These are phyloP conservation scores for Solanum commersonii DNA, from an alignment of 257 asterid genomes.

Conservation along the genomic window DNA sequence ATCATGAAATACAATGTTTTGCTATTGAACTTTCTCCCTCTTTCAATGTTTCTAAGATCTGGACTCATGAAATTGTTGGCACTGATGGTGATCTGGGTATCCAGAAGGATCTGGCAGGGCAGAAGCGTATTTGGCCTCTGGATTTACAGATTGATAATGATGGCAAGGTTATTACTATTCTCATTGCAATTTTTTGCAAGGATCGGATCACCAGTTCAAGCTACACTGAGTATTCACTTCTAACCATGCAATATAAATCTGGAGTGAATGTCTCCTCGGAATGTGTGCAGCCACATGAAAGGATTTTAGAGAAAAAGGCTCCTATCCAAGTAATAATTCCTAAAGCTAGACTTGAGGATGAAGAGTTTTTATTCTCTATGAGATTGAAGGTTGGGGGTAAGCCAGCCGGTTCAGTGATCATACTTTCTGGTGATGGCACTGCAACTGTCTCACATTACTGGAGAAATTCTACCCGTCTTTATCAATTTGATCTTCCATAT, in stretches of 20 bases:
- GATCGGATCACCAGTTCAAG: constrained; percentile 82
- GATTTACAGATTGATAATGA: constrained; percentile 65
- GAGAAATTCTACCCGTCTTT: constrained; percentile 75
- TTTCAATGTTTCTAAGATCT: constrained; percentile 44
- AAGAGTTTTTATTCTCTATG: constrained; percentile 81
- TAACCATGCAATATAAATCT: constrained; percentile 86
- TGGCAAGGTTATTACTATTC: constrained; percentile 77
- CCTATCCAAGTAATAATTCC: constrained; percentile 88
- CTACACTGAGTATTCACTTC: constrained; percentile 93
- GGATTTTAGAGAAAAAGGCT: constrained; percentile 71
- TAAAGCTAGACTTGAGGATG: constrained; percentile 90
- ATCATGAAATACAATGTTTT: constrained; percentile 69
- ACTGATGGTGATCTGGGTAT: constrained; percentile 76
- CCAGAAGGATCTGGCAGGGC: constrained; percentile 88
- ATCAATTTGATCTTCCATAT: constrained; percentile 85
- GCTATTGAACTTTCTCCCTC: constrained; percentile 34
- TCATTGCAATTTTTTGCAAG: constrained; percentile 82
- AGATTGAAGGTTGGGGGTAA: constrained; percentile 79
- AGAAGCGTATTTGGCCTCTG: constrained; percentile 89
- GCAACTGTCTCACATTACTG: constrained; percentile 93
- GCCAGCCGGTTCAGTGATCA: constrained; percentile 81
- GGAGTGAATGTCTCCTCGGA: constrained; percentile 43
- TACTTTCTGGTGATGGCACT: constrained; percentile 95
- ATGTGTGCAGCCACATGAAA: constrained; percentile 37
- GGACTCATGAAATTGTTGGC: constrained; percentile 86